These are phyloP conservation scores for Avena sativa DNA, from an alignment of 176 grass and related monocot species.

Conservation along the genomic window DNA sequence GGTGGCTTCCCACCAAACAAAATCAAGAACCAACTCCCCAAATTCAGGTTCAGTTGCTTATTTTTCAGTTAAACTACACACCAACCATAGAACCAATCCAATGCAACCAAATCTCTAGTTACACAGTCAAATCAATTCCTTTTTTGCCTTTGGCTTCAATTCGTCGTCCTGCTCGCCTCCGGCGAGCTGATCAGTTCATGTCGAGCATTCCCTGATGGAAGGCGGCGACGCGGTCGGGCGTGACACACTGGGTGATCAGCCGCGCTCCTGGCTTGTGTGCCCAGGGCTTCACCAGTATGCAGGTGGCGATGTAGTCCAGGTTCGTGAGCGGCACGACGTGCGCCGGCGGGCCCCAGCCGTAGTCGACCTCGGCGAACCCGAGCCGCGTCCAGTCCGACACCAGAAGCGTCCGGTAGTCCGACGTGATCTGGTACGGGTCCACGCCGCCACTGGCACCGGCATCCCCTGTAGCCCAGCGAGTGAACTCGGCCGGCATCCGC, in stretches of 20 bases:
- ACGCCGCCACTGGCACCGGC: neutral
- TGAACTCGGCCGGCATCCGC: conserved; percentile 65
- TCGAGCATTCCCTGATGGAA: conserved; percentile 76
- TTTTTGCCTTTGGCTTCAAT: neutral
- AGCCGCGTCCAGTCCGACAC: conserved; percentile 92
- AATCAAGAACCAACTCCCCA: too few species aligned
- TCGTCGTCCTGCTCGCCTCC: neutral
- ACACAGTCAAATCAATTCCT: neutral
- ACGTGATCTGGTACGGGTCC: conserved; percentile 91
- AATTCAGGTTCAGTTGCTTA: too few species aligned
- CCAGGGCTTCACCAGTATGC: conserved; percentile 78
- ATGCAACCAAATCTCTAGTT: too few species aligned
- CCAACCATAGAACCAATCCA: too few species aligned
- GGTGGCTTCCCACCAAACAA: too few species aligned
- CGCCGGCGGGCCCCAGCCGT: conserved; percentile 81
- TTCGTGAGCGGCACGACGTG: conserved; percentile 92
- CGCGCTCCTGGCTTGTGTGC: conserved; percentile 72
- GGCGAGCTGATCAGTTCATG: conserved; percentile 33
- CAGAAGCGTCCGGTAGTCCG: conserved; percentile 72
- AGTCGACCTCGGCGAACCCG: conserved; percentile 89
- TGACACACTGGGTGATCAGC: conserved; percentile 90
- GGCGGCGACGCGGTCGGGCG: conserved; percentile 56
- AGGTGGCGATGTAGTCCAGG: conserved; percentile 90
- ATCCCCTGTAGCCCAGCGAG: conserved; percentile 61
- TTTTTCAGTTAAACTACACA: too few species aligned